phyloP scores from a whole-genome alignment of 1,284 basidiomycete genomes.

The Porodaedalea pini region DNA sequence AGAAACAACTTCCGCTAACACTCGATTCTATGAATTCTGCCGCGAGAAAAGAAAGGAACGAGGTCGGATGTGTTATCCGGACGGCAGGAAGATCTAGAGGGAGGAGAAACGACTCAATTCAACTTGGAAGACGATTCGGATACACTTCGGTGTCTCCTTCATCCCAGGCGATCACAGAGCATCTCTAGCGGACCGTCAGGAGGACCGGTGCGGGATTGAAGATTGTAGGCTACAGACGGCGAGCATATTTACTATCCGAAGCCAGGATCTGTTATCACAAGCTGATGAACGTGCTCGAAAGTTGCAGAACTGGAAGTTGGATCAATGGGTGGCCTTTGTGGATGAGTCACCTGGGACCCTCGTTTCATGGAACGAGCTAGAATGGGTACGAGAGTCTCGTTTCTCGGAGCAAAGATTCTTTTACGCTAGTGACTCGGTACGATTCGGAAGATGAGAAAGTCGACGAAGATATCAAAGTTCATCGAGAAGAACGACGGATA shows the following conservation, averaged over 20 bases:
- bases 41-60: too few relatives aligned
- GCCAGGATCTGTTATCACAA: background rate
- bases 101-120: too few relatives aligned
- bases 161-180: background rate
- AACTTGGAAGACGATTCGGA: background rate
- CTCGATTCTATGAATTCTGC: too few relatives aligned
- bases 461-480: slow-evolving; percentile 4
- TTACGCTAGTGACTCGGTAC: background rate
- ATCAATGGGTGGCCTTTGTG: too few relatives aligned
- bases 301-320: background rate
- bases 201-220: background rate
- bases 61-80: too few relatives aligned
- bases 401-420: background rate
- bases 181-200: background rate
- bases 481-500: background rate
- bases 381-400: background rate
- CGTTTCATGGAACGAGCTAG: background rate
- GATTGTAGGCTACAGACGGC: too few relatives aligned
- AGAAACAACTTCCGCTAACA: too few relatives aligned
- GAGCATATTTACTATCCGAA: too few relatives aligned
- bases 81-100: too few relatives aligned
- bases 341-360: too few relatives aligned
- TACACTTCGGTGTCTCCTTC: background rate
- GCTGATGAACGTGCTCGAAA: background rate
- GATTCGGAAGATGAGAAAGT: slow-evolving; percentile 3